Evolutionary conservation across 306 rosid genomes (phyloP).

Genomic region (Acmispon strigosus): DNA sequence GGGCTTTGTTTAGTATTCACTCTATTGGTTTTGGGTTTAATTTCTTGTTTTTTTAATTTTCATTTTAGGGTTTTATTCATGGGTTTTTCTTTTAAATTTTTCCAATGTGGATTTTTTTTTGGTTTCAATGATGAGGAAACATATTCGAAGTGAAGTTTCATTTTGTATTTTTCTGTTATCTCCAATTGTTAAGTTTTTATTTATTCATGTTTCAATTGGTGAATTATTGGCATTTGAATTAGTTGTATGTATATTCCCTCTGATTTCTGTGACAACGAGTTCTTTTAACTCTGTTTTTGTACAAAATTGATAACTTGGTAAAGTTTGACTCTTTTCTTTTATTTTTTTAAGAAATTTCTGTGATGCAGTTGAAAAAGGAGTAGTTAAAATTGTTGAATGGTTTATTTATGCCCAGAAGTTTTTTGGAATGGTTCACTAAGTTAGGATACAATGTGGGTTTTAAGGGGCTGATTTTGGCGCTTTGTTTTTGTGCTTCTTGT

Average conservation of each 20-base stretch:
- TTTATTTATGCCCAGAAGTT: not conserved
- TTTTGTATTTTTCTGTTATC: not conserved
- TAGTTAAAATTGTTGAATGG: not conserved
- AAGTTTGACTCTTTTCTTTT: not conserved
- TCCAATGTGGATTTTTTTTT: slow-evolving; percentile 27
- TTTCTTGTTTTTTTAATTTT: slow-evolving; percentile 4
- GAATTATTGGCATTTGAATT: not conserved
- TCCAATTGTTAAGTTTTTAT: not conserved
- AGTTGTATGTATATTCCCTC: not conserved
- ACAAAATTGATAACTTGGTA: not conserved
- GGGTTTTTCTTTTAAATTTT: not conserved
- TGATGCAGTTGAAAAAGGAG: not conserved
- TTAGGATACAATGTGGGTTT: slow-evolving; percentile 14
- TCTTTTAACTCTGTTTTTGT: not conserved
- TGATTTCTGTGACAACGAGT: not conserved
- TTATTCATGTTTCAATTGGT: not conserved
- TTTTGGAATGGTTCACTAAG: not conserved
- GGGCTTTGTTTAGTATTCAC: not conserved
- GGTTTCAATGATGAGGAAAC: not conserved
- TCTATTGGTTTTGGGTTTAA: slow-evolving; percentile 22
- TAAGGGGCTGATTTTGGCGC: slow-evolving; percentile 5
- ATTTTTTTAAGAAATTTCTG: not conserved
- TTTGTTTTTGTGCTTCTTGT: slow-evolving; percentile 22
- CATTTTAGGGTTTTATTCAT: slow-evolving; percentile 45
- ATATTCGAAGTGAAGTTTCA: not conserved